Evolutionary conservation across 192 early-diverging fungal genomes (phyloP), one percentile per base, ranked within the genome.

Genomic region (Bifiguratus adelaidae): DNA sequence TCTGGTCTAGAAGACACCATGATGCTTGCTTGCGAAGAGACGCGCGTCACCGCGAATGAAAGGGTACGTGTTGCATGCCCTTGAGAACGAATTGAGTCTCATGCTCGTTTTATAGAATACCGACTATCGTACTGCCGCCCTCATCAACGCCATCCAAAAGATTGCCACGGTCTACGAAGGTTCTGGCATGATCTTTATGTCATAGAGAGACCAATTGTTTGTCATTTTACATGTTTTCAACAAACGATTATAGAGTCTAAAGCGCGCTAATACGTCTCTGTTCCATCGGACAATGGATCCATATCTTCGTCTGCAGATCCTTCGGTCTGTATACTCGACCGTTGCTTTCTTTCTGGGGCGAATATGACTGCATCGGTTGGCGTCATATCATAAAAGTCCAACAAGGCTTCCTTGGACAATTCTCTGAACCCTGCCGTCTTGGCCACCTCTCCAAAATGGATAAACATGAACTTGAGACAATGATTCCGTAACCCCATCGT

Each of bases 1-100:
- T 87, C 85, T 33, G 86, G 86, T 28, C 60, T 89, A 13, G 86
- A 89, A 40, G 86, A 89, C 52, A 87, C 86, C n/a, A 87, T 89
- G 85, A 80, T 85, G 37, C 69, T 67, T 47, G 86, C 86, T 8
- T 86, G 81, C 52, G 63, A 68, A 23, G 85, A 85, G 67, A 87
- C 86, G 3, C 69, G 75, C 47, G 62, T 67, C 41, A 89, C 85
- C 4, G 81, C 86, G 23, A 59, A 64, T 15, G 68, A 54, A 4
- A 67, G n/a, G 32, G 32, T 33, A n/a, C 8, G 32, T 33, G 8
- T 9, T 33, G n/a, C 8, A n/a, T n/a, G 32, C 8, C 8, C n/a
- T 33, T 8, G 32, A 33, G n/a, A 33, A 33, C 8, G 32, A 9
- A 9, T 33, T 9, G 8, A n/a, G 32, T 9, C 32, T 33, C 8